Conservation (phyloP, 2,329 filamentous ascomycete genomes). For the Exophiala calicioides region DNA sequence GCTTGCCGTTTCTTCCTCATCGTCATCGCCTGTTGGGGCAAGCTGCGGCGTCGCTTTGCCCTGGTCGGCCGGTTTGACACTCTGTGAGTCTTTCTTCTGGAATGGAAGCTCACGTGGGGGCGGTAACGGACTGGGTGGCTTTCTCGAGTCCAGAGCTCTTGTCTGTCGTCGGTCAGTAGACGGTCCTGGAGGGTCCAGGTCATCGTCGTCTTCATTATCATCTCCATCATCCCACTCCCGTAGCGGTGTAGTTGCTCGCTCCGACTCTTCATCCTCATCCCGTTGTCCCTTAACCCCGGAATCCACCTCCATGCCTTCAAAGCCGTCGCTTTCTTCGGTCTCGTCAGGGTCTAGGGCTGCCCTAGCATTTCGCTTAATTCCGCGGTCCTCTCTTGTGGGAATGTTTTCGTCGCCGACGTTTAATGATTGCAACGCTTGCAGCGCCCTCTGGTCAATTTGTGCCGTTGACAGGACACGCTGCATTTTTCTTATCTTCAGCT, state of each 20-base stretch:
- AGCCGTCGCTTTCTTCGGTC: slow-evolving; percentile 27
- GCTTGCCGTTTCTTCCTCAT: slow-evolving; percentile 28
- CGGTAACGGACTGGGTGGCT: slow-evolving; percentile 17
- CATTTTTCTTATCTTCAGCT: slow-evolving; percentile 65
- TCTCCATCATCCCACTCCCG: slow-evolving; percentile 16
- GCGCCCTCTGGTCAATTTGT: slow-evolving; percentile 43
- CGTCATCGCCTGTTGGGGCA: slow-evolving; percentile 26
- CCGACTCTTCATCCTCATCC: slow-evolving; percentile 9
- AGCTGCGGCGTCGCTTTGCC: neutral
- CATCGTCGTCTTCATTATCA: slow-evolving; percentile 21
- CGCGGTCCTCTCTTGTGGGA: slow-evolving; percentile 26
- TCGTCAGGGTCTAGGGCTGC: slow-evolving; percentile 11
- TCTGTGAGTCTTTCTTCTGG: slow-evolving; percentile 7
- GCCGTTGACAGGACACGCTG: slow-evolving; percentile 56
- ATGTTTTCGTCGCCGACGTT: slow-evolving; percentile 35
- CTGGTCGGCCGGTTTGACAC: neutral
- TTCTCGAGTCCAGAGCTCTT: slow-evolving; percentile 3
- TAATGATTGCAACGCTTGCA: slow-evolving; percentile 34
- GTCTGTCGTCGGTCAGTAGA: slow-evolving; percentile 9
- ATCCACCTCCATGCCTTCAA: slow-evolving; percentile 25
- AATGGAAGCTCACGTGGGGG: slow-evolving; percentile 25
- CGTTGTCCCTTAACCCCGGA: slow-evolving; percentile 1
- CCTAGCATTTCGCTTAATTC: slow-evolving; percentile 25
- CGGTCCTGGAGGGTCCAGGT: slow-evolving; percentile 8
- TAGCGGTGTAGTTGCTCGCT: slow-evolving; percentile 8